Evolutionary conservation across 2,329 filamentous ascomycete species (phyloP), one percentile per base, ranked within the genome.

Genomic region (Neopestalotiopsis clavispora): DNA sequence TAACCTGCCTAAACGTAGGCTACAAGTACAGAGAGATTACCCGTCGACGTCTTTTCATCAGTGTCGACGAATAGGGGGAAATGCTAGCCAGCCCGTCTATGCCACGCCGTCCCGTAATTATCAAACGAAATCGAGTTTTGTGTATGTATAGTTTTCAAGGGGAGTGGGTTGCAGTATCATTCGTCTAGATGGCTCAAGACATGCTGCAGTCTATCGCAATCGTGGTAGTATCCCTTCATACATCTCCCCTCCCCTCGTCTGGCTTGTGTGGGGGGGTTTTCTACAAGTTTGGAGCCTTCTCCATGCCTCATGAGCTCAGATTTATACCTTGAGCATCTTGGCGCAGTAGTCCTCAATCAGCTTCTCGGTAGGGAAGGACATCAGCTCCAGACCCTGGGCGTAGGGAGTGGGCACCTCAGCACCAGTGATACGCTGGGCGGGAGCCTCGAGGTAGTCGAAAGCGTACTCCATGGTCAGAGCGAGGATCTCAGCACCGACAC

Each of bases 401-500:
- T 99, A 98, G 49, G 96, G 96, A 7, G 96, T 99, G 64, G 96
- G 96, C 13, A 99, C 96, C 82, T 99, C 96, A 73, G 96, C 95
- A 81, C 96, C 96, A 69, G 96, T 98, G 78, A 99, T 91, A 82
- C 96, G 92, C 82, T 95, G 92, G 71, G 94, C 96, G 62, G 96
- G 96, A 68, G 94, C 94, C 78, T 98, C 91, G 73, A 99, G 92
- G 86, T 97, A 98, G 86, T 99, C 96, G 80, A 98, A 99, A 72
- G 90, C 95, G 83, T 98, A 99, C 85, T 99, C 96, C 92, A 97
- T 97, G 72, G 94, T 91, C 70, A 98, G 87, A 70, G 96, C 96
- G 72, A 99, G 89, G 77, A 99, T 94, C 86, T 99, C 96, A 69
- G 95, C 89, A 69, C 91, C 89, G 75, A 99, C 94, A 80, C 96